Evolutionary conservation across 345 rosid genomes (phyloP).

Genomic region (Turritis glabra): DNA sequence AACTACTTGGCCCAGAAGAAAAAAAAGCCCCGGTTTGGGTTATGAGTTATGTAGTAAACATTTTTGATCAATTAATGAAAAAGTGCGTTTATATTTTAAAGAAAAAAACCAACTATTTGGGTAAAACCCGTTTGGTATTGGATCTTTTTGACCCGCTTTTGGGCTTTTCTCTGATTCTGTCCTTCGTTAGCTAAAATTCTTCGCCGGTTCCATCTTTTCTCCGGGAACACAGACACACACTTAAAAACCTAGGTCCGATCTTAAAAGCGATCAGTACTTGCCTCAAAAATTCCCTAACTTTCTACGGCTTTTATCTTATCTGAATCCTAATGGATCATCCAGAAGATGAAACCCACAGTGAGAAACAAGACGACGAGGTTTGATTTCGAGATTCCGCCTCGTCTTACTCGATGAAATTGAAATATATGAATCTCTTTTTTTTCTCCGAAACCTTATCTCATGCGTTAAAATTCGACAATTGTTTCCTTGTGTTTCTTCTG

Average conservation of each 20-base stretch:
- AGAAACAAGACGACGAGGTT: constrained; percentile 84
- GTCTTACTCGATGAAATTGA: neutral
- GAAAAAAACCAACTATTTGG: neutral
- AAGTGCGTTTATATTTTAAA: neutral
- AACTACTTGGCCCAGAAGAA: too few relatives aligned
- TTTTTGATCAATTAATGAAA: neutral
- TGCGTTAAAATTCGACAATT: neutral
- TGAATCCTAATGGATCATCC: constrained; percentile 57
- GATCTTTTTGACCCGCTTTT: constrained; percentile 1
- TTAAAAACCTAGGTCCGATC: constrained; percentile 30
- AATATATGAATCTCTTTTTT: constrained; percentile 11
- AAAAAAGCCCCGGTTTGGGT: too few relatives aligned
- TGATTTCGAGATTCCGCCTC: constrained; percentile 14
- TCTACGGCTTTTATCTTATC: neutral
- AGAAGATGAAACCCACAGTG: constrained; percentile 57
- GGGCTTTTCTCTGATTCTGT: neutral
- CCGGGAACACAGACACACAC: neutral
- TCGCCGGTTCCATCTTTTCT: constrained; percentile 12
- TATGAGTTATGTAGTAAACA: too few relatives aligned
- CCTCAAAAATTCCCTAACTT: neutral
- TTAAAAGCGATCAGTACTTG: neutral
- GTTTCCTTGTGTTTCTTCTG: neutral
- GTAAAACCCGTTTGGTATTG: constrained; percentile 1
- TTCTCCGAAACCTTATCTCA: neutral
- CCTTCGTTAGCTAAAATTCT: neutral